phyloP scores from a whole-genome alignment of 116 monocot species.

The Iris pallida region DNA sequence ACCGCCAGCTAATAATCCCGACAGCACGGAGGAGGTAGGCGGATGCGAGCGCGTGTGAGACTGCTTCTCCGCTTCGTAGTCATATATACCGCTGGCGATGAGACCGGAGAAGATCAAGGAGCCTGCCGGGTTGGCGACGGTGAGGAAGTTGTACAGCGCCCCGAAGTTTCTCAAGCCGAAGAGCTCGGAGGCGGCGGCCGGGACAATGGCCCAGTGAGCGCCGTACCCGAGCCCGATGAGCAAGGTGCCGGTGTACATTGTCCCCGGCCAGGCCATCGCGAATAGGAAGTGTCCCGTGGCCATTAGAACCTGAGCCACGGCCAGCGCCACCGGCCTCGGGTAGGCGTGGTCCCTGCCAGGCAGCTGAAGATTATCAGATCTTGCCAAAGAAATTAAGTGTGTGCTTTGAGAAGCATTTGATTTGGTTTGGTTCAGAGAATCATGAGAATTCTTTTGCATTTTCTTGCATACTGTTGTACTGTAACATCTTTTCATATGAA shows the following conservation, averaged over 20 bases:
- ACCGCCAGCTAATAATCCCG: background rate
- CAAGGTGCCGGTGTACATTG: conserved; percentile 60
- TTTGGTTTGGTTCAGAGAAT: no score
- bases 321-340: conserved; percentile 65
- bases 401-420: no score
- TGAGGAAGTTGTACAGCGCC: conserved; percentile 69
- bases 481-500: no score
- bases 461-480: no score
- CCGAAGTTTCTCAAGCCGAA: conserved; percentile 71
- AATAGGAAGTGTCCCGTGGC: conserved; percentile 63
- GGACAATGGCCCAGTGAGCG: conserved; percentile 81
- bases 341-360: conserved; percentile 56
- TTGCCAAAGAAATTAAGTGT: no score
- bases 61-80: conserved; percentile 55
- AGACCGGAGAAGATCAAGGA: conserved; percentile 73
- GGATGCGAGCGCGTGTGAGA: background rate
- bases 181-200: conserved; percentile 69
- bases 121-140: conserved; percentile 74
- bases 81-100: conserved; percentile 65
- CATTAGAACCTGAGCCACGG: conserved; percentile 53
- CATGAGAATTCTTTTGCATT: no score
- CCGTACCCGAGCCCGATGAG: conserved; percentile 72
- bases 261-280: conserved; percentile 70
- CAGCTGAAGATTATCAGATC: no score
- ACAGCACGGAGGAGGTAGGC: background rate